Evolutionary conservation across 176 grass and related monocot genomes (phyloP), one percentile per base, ranked within the genome.

Genomic region (Triticum monococcum): DNA sequence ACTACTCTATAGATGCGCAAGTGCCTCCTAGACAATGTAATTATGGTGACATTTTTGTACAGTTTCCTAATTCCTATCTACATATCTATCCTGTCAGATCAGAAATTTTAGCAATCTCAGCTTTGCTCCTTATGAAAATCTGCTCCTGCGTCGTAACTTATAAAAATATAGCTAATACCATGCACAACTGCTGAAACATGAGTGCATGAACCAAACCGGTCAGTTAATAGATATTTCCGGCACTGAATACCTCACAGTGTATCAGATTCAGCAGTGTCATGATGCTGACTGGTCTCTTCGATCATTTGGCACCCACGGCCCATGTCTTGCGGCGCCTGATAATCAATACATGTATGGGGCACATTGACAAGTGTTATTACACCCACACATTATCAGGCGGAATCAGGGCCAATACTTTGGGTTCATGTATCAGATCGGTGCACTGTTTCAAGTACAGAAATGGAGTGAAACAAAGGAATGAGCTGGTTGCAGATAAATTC

Each of bases 271-370:
- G 45, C 64, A 86, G 65, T 79, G 32, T 31, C 56, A 45, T 62
- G 85, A 85, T 78, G 82, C 48, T 2, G 81, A 68, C 66, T 82
- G 71, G 56, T 85, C 40, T 82, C 46, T 78, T 81, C 5, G 41
- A 80, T 90, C 69, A 84, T 85, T 81, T 91, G 72, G 66, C 40
- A 90, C 82, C 84, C 64, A 85, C 41, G 79, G 77, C 77, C 64
- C 91, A 87, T 85, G 81, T 87, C 71, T 72, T 86, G 64, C 11
- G 57, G 73, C 13, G 14, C 80, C 59, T 84, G 54, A 32, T 79
- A 83, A 89, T 92, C 65, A 64, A 89, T 83, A 54, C 32, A 76
- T 59, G 72, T 56, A 86, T 86, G 83, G 78, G 69, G 31, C 72
- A 86, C 83, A 88, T 65, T 65, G 40, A 61, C 25, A 79, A 73